Evolutionary conservation across 164 flowering plant genomes (phyloP), one percentile per base, ranked within the genome.

Genomic region (Kalanchoe fedtschenkoi): DNA sequence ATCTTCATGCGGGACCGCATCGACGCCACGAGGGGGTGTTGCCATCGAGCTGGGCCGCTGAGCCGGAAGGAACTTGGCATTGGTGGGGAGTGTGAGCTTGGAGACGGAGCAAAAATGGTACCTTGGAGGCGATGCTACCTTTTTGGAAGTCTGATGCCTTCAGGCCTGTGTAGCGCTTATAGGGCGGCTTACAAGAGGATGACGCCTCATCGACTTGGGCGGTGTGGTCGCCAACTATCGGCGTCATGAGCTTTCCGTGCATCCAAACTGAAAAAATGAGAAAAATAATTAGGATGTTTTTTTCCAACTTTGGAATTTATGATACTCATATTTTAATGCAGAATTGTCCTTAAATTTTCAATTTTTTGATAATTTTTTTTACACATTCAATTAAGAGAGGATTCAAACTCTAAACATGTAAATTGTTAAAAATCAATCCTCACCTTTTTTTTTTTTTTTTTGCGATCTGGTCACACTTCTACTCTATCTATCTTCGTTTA

Each of bases 1-100:
- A 92, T 92, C 75, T 80, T 87, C 96, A 92, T 92, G 71, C 86
- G 96, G 34, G 85, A 75, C 19, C 97, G 90, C 96, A 89, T 89
- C 5, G 83, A 62, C 32, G 88, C 96, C 34, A 92, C 95, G 32
- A 87, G 86, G 32, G 83, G 59, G 71, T 89, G 1, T 41, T n/a
- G 4, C 10, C 55, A 32, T 59, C 24, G 21, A 42, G 37, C 44
- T n/a, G 66, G 62, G 5, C 41, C 35, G 28, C 38, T 64, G 68
- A 62, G 70, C 56, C 19, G 73, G 58, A 0, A 76, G 71, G 68
- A 84, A 82, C 72, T 83, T 89, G 7, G 81, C 85, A 26, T 88
- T 69, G 71, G 89, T 88, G 1, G 96, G 98, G 44, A 92, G 78
- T 10, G 88, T 80, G 57, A 88, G 71, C 72, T 92, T 92, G 93